A percentile compares a stretch with the other conserved stretches of the same genome.
These are phyloP conservation scores for Physcia stellaris DNA, from an alignment of 495 filamentous ascomycete genomes.

Conservation along the genomic window DNA sequence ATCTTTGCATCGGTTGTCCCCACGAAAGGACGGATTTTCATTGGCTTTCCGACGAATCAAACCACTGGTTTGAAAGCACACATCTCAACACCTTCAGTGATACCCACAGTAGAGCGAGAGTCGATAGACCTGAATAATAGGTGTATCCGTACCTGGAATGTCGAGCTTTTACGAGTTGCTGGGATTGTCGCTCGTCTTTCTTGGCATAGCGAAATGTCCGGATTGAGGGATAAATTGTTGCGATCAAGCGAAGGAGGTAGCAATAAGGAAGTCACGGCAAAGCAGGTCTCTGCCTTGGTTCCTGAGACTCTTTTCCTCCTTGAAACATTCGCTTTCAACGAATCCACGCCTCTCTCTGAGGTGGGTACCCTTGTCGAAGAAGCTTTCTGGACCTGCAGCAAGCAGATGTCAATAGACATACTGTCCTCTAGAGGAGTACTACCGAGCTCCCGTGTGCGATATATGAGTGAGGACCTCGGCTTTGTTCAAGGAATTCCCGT, in stretches of 20 bases:
- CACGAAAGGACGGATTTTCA: constrained; percentile 81
- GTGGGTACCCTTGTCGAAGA: constrained; percentile 78
- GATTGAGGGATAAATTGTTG: constrained; percentile 40
- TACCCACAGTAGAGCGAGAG: constrained; percentile 97
- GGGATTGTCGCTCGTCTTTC: constrained; percentile 83
- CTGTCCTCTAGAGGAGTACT: constrained; percentile 78
- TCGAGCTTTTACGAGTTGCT: constrained; percentile 83
- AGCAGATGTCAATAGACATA: constrained; percentile 67
- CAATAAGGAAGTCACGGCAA: too few relatives aligned
- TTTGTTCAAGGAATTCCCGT: constrained; percentile 89
- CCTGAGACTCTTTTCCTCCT: not conserved
- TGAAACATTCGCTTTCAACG: constrained; percentile 66
- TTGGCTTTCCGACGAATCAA: constrained; percentile 94
- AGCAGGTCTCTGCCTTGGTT: too few relatives aligned
- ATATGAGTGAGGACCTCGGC: constrained; percentile 65
- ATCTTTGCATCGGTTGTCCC: constrained; percentile 87
- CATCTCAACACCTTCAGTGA: constrained; percentile 95
- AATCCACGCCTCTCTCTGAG: constrained; percentile 74
- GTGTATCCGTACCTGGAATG: constrained; percentile 87
- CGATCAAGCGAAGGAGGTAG: too few relatives aligned
- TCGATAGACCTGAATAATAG: constrained; percentile 92
- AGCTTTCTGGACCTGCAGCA: constrained; percentile 87
- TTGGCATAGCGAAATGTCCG: constrained; percentile 71
- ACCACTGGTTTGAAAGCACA: constrained; percentile 90
- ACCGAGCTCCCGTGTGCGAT: constrained; percentile 59